Conservation (phyloP, 257 asterid species). For the Apocynum venetum region DNA sequence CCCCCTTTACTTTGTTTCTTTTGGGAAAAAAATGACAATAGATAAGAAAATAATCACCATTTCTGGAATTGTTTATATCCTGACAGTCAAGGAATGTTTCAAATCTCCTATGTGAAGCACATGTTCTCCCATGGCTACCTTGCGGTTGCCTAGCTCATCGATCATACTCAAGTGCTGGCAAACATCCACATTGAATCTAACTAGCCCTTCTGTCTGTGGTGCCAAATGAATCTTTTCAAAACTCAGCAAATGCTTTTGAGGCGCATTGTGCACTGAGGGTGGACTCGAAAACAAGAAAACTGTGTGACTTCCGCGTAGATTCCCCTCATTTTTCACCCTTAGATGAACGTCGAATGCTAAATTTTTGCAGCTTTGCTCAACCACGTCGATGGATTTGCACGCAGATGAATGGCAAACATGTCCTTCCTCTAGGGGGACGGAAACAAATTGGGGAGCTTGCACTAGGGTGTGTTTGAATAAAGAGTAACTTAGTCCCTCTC, state of each 20-base stretch:
- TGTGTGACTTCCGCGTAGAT: slow-evolving; percentile 46
- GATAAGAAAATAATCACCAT: slow-evolving; percentile 7
- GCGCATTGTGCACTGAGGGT: slow-evolving; percentile 56
- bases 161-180: slow-evolving; percentile 53
- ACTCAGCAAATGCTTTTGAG: slow-evolving; percentile 52
- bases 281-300: slow-evolving; percentile 54
- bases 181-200: slow-evolving; percentile 40
- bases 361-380: slow-evolving; percentile 31
- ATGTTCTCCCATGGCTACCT: slow-evolving; percentile 51
- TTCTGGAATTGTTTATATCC: slow-evolving; percentile 28
- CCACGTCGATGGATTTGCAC: slow-evolving; percentile 39
- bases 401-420: slow-evolving; percentile 40
- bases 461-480: slow-evolving; percentile 37
- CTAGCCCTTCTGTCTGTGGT: slow-evolving; percentile 31
- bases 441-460: slow-evolving; percentile 40
- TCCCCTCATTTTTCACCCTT: slow-evolving; percentile 47
- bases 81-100: slow-evolving; percentile 48
- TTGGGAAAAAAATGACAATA: neutral
- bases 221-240: slow-evolving; percentile 42
- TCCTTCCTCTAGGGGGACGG: slow-evolving; percentile 33
- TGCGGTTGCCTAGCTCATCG: slow-evolving; percentile 46
- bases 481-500: slow-evolving; percentile 68
- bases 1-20: slow-evolving; percentile 8
- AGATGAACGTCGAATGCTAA: slow-evolving; percentile 32
- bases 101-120: slow-evolving; percentile 48